Evolutionary conservation across 352 stramenopile species (phyloP).

Genomic region (Pythium phragmitis): DNA sequence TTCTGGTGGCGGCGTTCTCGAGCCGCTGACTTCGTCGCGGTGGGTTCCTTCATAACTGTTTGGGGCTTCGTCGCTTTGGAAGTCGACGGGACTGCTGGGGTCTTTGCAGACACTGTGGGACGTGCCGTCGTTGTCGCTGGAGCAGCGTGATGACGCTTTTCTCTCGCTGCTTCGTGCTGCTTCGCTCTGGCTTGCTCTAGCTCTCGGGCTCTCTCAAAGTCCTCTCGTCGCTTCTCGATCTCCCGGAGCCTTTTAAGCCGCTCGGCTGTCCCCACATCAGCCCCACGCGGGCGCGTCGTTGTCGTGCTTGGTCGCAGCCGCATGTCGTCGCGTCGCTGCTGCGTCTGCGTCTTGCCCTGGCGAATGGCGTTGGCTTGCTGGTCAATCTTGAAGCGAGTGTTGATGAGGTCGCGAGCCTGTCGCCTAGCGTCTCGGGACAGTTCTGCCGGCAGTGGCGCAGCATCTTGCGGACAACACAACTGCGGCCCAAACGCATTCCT

Average conservation of each 20-base stretch:
- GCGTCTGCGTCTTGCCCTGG: slow-evolving; percentile 11
- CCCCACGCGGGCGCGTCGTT: background rate
- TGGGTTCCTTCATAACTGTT: background rate
- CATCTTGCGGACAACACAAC: background rate
- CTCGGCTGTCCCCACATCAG: slow-evolving; percentile 1
- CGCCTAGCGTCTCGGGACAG: slow-evolving; percentile 8
- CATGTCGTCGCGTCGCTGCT: slow-evolving; percentile 10
- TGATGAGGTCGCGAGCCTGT: slow-evolving; percentile 49
- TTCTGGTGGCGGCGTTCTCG: background rate
- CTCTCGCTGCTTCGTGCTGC: background rate
- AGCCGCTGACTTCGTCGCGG: background rate
- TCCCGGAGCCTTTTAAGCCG: slow-evolving; percentile 16
- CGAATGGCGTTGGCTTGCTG: slow-evolving; percentile 38
- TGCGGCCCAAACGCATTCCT: slow-evolving; percentile 50
- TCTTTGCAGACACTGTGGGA: no score
- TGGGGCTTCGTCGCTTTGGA: background rate
- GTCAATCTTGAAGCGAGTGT: slow-evolving; percentile 45
- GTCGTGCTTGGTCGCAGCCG: background rate
- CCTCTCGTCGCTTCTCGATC: slow-evolving; percentile 17
- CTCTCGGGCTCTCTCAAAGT: background rate
- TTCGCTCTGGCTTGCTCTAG: background rate
- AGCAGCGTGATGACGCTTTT: background rate
- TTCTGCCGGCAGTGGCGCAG: background rate
- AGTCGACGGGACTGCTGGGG: background rate
- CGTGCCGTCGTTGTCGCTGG: background rate